Base-by-base conservation (phyloP, 2,329 filamentous ascomycete species). In the Pseudogymnoascus sp. region DNA sequence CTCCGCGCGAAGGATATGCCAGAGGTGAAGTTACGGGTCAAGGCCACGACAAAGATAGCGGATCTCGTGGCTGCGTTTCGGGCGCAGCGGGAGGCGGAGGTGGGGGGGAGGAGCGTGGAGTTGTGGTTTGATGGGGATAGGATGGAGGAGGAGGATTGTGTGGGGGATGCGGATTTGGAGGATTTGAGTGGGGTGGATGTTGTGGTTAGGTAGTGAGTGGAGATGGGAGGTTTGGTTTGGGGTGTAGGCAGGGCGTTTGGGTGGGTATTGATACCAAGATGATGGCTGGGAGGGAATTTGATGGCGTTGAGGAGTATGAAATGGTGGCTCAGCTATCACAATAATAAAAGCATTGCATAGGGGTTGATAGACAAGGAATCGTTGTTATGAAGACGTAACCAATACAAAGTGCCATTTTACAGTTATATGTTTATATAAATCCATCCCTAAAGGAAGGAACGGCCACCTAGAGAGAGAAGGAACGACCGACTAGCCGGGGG, bases 181-280 rank as follows among this genome's bases (percentile, higher is more conserved):
- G 88, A 95, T 69, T 80, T 86, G 77, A 90, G 93, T 72, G 80
- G 82, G 28, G 77, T 96, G 35, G 91, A 96, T 73, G 88, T 94
- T 21, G 80, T 88, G 67, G 74, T 92, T 62, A 84, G 80, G 67
- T 84, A 62, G 61, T 8, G n/a, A 2, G 31, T n/a, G 7, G 6
- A n/a, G 21, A 56, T 11, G 21, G 47, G 8, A 16, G 7, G 7
- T 42, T 18, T 2, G 16, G 16, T 38, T 38, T 38, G 38, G 38
- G 28, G 28, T 31, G 28, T 5, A 8, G 23, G 23, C 28, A 8
- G 28, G 28, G 28, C 38, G 38, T 42, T 42, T 18, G n/a, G n/a
- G 37, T 18, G 37, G 23, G 37, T 7, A 5, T 38, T 18, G 38
- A 40, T 40, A 40, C 38, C 38, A 40, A 18, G 38, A n/a, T 40